Evolutionary conservation across 2,329 filamentous ascomycete species (phyloP), one percentile per base, ranked within the genome.

Genomic region (Trichoderma afroharzianum): DNA sequence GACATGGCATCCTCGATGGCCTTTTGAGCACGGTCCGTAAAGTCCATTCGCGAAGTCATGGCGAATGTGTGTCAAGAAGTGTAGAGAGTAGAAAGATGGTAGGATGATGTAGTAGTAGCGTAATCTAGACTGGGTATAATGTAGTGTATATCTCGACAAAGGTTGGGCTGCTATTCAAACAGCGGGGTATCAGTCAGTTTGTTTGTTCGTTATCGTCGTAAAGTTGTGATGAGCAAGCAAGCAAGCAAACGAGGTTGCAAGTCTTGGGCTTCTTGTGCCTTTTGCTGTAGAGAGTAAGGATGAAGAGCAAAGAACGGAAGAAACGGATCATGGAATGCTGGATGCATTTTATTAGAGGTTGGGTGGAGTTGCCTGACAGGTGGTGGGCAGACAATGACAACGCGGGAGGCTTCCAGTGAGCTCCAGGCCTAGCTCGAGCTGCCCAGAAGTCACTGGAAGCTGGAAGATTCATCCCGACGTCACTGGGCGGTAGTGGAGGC

Each of bases 21-120:
- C 85, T 95, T 93, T 80, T 95, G 93, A 75, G 93, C 96, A 83
- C 93, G 87, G 83, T 98, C 95, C 75, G 96, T 99, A 81, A 98
- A 98, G 80, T 97, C 92, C 91, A 95, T 93, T 78, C 91, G 89
- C 67, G 90, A 88, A 82, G 88, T 88, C 92, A 94, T 93, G 76
- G 76, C 88, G 80, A 63, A 69, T 21, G 58, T 61, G 68, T 71
- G 63, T 30, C 8, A 26, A 9, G 47, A 67, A 36, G 28, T 24
- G 24, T 58, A 58, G 53, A 6, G 4, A 9, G 3, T 43, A 43
- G 39, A 43, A 43, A 43, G 15, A 43, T 43, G 36, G 36, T 43
- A 43, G 26, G 8, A 50, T 47, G 43, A 47, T 57, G 53, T 57
- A 57, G 53, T 15, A 15, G 53, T 24, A 32, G 24, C 21, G 63